Percentiles rank a stretch among this genome's conserved stretches.
Evolutionary conservation across 225 moss, liverwort and hornwort genomes (phyloP).

Genomic region (Neckera pumila): DNA sequence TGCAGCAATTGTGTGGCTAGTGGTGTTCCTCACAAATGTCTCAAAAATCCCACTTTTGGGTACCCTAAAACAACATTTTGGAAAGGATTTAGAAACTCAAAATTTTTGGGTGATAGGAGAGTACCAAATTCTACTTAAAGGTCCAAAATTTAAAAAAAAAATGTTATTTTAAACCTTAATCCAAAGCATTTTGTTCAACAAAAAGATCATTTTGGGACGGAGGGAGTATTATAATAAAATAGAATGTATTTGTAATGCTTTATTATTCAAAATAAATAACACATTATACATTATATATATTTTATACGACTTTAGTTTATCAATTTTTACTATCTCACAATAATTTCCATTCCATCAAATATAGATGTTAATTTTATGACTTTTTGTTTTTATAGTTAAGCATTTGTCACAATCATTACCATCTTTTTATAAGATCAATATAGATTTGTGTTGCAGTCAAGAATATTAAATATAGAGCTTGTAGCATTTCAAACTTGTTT

Average conservation of each 20-base stretch:
- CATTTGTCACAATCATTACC: background rate
- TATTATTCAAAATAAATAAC: background rate
- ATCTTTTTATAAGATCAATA: background rate
- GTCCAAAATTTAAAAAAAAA: too few species aligned
- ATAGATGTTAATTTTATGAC: background rate
- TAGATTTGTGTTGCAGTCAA: background rate
- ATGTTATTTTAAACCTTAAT: too few species aligned
- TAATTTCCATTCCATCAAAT: background rate
- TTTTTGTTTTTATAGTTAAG: background rate
- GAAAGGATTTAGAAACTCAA: too few species aligned
- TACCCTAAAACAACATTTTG: too few species aligned
- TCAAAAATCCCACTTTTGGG: too few species aligned
- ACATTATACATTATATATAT: background rate
- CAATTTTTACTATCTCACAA: too few species aligned
- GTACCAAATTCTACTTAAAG: too few species aligned
- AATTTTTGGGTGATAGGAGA: too few species aligned
- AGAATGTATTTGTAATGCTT: background rate
- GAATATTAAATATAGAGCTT: background rate
- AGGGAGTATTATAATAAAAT: accelerated
- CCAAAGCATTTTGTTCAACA: too few species aligned
- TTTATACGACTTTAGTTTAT: background rate
- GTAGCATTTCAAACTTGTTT: background rate
- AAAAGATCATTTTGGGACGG: too few species aligned
- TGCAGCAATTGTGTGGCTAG: too few species aligned
- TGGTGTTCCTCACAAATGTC: too few species aligned